phyloP scores from a whole-genome alignment of 2,329 filamentous ascomycete species.

The Metarhizium brunneum region DNA sequence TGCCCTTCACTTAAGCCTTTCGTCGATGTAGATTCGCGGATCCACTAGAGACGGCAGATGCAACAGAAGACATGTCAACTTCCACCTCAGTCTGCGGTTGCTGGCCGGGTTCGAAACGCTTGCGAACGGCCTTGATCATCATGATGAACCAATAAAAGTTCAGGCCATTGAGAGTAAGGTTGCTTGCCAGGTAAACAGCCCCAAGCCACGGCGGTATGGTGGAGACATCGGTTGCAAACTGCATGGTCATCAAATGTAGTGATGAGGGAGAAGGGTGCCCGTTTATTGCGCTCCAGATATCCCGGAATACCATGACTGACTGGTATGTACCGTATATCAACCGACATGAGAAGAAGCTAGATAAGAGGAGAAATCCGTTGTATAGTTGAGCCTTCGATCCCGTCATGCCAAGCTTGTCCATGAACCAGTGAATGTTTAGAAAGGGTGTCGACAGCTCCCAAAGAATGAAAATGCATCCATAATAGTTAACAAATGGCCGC shows the following conservation, averaged over 20 bases:
- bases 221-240: slow-evolving; percentile 38
- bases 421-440: slow-evolving; percentile 87
- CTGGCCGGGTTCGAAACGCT: slow-evolving; percentile 54
- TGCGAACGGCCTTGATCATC: slow-evolving; percentile 74
- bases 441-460: slow-evolving; percentile 83
- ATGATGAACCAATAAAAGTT: slow-evolving; percentile 84
- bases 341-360: slow-evolving; percentile 68
- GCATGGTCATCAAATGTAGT: slow-evolving; percentile 17
- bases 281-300: slow-evolving; percentile 49
- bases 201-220: slow-evolving; percentile 63
- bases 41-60: slow-evolving; percentile 16
- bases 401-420: slow-evolving; percentile 76
- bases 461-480: slow-evolving; percentile 70
- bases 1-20: slow-evolving; percentile 15
- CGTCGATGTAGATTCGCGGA: slow-evolving; percentile 14
- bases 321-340: slow-evolving; percentile 71
- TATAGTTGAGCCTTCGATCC: slow-evolving; percentile 65
- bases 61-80: slow-evolving; percentile 19
- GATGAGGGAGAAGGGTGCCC: slow-evolving; percentile 26
- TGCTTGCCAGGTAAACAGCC: slow-evolving; percentile 57
- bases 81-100: slow-evolving; percentile 20
- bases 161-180: slow-evolving; percentile 62
- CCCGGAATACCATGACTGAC: slow-evolving; percentile 58
- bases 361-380: slow-evolving; percentile 65
- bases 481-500: slow-evolving; percentile 80